Evolutionary conservation across 164 flowering plant genomes (phyloP), one percentile per base, ranked within the genome.

Genomic region (Stephania yunnanensis): DNA sequence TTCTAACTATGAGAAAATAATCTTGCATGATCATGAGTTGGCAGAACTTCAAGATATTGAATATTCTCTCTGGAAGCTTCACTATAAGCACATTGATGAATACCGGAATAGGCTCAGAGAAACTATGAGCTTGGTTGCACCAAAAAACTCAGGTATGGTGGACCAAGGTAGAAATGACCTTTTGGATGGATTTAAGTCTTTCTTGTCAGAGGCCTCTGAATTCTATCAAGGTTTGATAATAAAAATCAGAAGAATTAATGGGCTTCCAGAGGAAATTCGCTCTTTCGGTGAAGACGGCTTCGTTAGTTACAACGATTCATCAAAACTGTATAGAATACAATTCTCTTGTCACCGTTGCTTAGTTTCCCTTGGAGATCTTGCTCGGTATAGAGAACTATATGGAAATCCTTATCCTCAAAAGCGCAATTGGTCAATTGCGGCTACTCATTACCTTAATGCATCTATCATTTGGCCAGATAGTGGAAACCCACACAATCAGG

Each of bases 401-500:
- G 88, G 78, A 74, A 88, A 84, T 46, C 74, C 82, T 20, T 86
- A 80, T 46, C 46, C 31, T 20, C 68, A 81, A 68, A 82, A 80
- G 7, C 81, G 76, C 52, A 84, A 86, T 55, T 94, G 95, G 97
- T 89, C 94, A 44, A 74, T 81, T 79, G 91, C 95, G 20, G 93
- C 88, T 19, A 76, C 81, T 31, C 82, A 90, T 75, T 94, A 94
- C 81, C 71, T 88, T 25, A 86, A 87, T 80, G 95, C 98, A 72
- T 74, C 91, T 55, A 76, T 68, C 70, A 80, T 87, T 75, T 91
- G 92, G 87, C 95, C 97, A 30, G 87, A 88, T 74, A 85, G 97
- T 80, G 98, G 98, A 74, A 92, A 90, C 74, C 93, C 98, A 17
- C 98, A 91, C 12, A 92, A 94, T 87, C 98, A 94, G 94, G 98